These are phyloP conservation scores for Ophiocordyceps unilateralis DNA, from an alignment of 2,329 filamentous ascomycete species.

Conservation along the genomic window DNA sequence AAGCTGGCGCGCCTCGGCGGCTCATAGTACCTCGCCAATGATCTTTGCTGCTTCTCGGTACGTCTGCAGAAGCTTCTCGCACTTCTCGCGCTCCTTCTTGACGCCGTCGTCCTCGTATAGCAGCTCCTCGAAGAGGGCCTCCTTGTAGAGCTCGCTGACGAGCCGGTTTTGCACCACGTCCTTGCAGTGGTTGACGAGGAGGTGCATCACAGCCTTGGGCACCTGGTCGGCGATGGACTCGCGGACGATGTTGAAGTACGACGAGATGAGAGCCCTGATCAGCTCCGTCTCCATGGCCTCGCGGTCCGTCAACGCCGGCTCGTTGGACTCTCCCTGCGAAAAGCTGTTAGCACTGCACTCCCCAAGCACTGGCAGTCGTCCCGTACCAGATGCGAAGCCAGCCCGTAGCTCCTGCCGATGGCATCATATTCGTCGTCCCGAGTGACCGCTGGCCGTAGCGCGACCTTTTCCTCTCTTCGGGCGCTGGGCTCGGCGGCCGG, in stretches of 20 bases:
- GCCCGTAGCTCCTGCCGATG: conserved; percentile 18
- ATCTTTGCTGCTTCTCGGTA: conserved; percentile 98
- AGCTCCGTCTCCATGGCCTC: conserved; percentile 96
- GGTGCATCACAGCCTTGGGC: conserved; percentile 96
- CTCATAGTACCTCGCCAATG: conserved; percentile 81
- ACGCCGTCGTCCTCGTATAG: conserved; percentile 95
- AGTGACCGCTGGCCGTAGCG: conserved; percentile 29
- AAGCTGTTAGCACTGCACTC: neutral
- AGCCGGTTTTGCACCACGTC: conserved; percentile 95
- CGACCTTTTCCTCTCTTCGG: conserved; percentile 46
- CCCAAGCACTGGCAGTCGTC: neutral
- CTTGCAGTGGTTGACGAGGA: conserved; percentile 95
- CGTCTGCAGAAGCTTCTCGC: conserved; percentile 84
- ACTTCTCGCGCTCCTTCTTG: conserved; percentile 96
- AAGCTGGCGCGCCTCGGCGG: neutral
- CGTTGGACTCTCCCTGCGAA: conserved; percentile 39
- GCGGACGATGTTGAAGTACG: conserved; percentile 97
- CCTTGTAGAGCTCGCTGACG: conserved; percentile 89
- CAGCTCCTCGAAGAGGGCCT: conserved; percentile 76
- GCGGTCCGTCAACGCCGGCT: conserved; percentile 82
- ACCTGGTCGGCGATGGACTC: conserved; percentile 98
- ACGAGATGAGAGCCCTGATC: conserved; percentile 88
- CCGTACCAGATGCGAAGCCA: conserved; percentile 41
- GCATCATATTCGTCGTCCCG: conserved; percentile 26
- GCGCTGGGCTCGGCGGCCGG: conserved; percentile 69